phyloP scores from a whole-genome alignment of 75 land plant species.

The Ceratopteris richardii region DNA sequence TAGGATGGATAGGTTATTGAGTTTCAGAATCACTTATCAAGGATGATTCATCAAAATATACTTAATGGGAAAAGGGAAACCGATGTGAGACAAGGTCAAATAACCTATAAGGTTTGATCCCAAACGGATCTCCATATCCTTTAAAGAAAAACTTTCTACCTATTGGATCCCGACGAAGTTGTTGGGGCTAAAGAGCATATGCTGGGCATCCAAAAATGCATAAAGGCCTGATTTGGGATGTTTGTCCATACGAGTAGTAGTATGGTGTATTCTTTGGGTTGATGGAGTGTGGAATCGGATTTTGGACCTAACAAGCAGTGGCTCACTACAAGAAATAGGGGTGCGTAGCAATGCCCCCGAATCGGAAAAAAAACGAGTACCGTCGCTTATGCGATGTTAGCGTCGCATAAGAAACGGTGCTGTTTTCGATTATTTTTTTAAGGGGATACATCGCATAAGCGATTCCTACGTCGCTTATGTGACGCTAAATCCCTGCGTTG shows the following conservation, averaged over 20 bases:
- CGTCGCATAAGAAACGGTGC: no score
- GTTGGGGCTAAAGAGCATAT: background rate
- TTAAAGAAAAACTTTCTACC: background rate
- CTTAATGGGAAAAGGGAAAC: background rate
- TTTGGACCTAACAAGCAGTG: conserved; percentile 5
- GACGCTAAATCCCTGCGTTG: conserved; percentile 2
- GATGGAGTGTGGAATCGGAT: background rate
- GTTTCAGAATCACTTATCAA: background rate
- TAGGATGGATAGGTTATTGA: background rate
- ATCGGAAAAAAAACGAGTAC: no score
- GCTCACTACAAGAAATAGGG: no score
- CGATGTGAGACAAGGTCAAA: background rate
- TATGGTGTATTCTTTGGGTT: no score
- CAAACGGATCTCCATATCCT: background rate
- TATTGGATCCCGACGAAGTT: background rate
- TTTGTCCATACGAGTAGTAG: background rate
- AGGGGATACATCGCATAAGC: no score
- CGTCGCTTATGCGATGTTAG: no score
- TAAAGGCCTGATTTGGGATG: background rate
- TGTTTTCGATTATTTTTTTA: no score
- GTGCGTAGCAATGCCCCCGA: no score
- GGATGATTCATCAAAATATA: background rate
- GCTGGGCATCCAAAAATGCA: background rate
- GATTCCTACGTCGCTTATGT: no score
- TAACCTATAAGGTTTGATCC: background rate